Conservation (phyloP, 257 asterid species). For the Ballota nigra region DNA sequence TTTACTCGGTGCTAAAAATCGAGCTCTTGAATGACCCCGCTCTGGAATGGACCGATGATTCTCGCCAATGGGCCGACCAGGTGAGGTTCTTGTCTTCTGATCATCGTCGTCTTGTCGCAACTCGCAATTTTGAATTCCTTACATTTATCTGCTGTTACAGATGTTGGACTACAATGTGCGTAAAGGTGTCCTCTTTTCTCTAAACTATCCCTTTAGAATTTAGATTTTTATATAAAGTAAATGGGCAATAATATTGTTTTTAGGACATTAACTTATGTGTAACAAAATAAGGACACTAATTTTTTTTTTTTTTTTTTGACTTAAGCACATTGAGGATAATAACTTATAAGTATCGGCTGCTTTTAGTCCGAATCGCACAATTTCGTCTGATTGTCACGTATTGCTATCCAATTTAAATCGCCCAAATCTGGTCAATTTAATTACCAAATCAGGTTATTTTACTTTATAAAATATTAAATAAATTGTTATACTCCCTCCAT, state of each 20-base stretch:
- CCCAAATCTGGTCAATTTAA: no score
- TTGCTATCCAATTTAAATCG: no score
- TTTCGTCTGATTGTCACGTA: no score
- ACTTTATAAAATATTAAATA: no score
- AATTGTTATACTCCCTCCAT: no score
- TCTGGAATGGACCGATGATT: neutral
- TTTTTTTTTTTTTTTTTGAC: no score
- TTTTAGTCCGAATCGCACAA: no score
- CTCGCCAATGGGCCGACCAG: neutral
- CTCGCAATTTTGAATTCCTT: neutral
- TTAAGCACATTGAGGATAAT: neutral
- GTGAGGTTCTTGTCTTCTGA: neutral
- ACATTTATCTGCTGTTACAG: neutral
- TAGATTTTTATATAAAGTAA: neutral
- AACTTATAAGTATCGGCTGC: no score
- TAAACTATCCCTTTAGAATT: no score
- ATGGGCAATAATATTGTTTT: neutral
- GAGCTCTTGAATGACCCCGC: neutral
- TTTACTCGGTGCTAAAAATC: neutral
- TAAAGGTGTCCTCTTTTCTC: neutral
- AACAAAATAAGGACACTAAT: neutral
- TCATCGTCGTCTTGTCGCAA: neutral
- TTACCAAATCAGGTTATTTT: no score
- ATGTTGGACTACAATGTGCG: neutral
- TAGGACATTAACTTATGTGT: neutral